Percentiles rank a stretch among this genome's conserved stretches.
phyloP scores from a whole-genome alignment of 2,329 filamentous ascomycete species.

The Ophiocordyceps unilateralis region DNA sequence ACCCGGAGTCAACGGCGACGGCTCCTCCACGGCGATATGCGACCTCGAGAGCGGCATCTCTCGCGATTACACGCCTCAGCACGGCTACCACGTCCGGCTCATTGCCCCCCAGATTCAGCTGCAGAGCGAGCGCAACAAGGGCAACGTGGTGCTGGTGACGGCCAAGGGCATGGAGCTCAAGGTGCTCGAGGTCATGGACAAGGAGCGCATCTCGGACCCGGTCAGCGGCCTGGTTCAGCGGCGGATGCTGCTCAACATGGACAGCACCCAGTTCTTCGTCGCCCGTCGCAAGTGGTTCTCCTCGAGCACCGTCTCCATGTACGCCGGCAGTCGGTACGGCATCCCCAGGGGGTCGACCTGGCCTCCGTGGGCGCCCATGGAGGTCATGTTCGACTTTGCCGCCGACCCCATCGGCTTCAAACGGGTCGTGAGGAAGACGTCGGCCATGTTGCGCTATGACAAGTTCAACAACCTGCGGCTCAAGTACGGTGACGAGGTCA shows the following conservation, averaged over 20 bases:
- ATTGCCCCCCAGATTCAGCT: slow-evolving; percentile 97
- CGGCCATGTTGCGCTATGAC: slow-evolving; percentile 83
- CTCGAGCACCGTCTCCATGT: slow-evolving; percentile 73
- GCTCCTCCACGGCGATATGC: slow-evolving; percentile 28
- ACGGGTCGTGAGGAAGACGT: slow-evolving; percentile 91
- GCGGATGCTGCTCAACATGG: slow-evolving; percentile 86
- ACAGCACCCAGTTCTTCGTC: slow-evolving; percentile 96
- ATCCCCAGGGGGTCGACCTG: slow-evolving; percentile 70
- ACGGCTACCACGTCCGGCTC: slow-evolving; percentile 83
- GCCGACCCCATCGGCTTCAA: slow-evolving; percentile 95
- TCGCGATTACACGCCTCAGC: slow-evolving; percentile 75
- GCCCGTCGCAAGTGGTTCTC: slow-evolving; percentile 84
- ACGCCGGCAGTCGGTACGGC: slow-evolving; percentile 86
- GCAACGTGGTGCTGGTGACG: slow-evolving; percentile 89
- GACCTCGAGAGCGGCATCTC: slow-evolving; percentile 62
- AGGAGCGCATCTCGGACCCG: slow-evolving; percentile 75
- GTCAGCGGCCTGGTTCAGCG: slow-evolving; percentile 92
- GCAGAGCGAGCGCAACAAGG: slow-evolving; percentile 94
- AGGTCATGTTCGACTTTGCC: slow-evolving; percentile 95
- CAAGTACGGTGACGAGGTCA: slow-evolving; percentile 92
- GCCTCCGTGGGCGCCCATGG: slow-evolving; percentile 96
- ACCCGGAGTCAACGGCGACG: slow-evolving; percentile 16
- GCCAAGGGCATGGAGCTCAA: slow-evolving; percentile 98
- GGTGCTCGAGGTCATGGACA: slow-evolving; percentile 95
- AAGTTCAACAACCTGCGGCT: slow-evolving; percentile 95